Conservation (phyloP, 306 rosid genomes). For the Corylus heterophylla region DNA sequence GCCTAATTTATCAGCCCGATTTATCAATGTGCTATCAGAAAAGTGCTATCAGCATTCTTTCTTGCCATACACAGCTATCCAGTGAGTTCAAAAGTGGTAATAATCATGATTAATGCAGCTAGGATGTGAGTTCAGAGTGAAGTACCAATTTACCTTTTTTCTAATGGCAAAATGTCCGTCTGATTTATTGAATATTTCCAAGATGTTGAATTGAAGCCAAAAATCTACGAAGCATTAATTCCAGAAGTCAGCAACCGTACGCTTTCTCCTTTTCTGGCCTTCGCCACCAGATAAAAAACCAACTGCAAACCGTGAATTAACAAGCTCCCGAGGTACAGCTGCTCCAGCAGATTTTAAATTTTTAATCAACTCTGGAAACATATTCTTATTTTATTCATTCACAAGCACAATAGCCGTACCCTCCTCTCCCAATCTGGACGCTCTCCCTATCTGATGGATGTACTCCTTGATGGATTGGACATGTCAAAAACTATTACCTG, state of each 20-base stretch:
- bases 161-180: background rate
- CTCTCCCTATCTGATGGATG: slow-evolving; percentile 86
- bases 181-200: background rate
- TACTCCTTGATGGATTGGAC: slow-evolving; percentile 81
- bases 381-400: slow-evolving; percentile 63
- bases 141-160: background rate
- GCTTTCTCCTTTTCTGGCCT: slow-evolving; percentile 47
- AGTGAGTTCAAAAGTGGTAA: background rate
- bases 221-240: background rate
- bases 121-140: background rate
- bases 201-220: background rate
- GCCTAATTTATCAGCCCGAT: background rate
- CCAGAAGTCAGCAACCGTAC: slow-evolving; percentile 16
- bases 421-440: slow-evolving; percentile 86
- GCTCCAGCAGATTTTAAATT: slow-evolving; percentile 66
- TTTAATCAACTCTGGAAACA: slow-evolving; percentile 58
- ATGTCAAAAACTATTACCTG: slow-evolving; percentile 82
- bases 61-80: background rate
- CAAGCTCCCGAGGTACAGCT: slow-evolving; percentile 69
- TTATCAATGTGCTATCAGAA: background rate
- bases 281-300: slow-evolving; percentile 36
- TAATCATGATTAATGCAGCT: background rate
- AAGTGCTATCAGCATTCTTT: background rate
- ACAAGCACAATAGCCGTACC: slow-evolving; percentile 74
- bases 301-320: slow-evolving; percentile 41